Base-by-base conservation (phyloP, 352 stramenopile species). In the Pythium phragmitis region DNA sequence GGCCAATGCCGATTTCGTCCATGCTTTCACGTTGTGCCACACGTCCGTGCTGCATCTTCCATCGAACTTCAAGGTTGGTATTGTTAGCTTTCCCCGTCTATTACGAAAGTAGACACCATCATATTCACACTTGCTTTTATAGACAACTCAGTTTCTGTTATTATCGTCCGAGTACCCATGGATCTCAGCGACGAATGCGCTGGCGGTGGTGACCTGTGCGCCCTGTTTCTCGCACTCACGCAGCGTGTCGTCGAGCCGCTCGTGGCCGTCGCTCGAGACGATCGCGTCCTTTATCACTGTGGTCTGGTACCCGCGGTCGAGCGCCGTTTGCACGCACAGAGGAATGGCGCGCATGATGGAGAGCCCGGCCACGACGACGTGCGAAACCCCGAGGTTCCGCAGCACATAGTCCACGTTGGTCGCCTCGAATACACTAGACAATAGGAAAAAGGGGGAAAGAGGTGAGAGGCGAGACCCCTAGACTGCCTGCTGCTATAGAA, bases 371-470 rank as follows among this genome's bases (percentile, higher is more conserved):
- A 97, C 65, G 7, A 98, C 86, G 41, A 98, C 52, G 57, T 97
- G 90, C 43, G 86, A 82, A 47, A 97, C 69, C 49, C 79, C 79
- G 23, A 97, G 75, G 73, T 96, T 98, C 4, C 84, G 77, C 12
- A 98, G 54, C n/a, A 96, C 60, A 59, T 94, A 97, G 75, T 96
- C 85, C 0, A 96, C 55, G 69, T 97, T 97, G 3, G 91, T 97
- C 7, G 85, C 78, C 36, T 84, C 72, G 63, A 98, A 97, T 1
- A 96, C 73, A 60, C 87, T 96, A 46, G 13, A 46, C 34, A 39
- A 13, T 39, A 12, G 4, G 39, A 19, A 16, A 42, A 42, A 42
- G 37, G 11, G 14, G 2, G 9, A 42, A 16, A 42, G 37, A 42
- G 9, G 11, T 42, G 37, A 42, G 14, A 42, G 11, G 11, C 6